A percentile compares a stretch with the other conserved stretches of the same genome.
phyloP scores from a whole-genome alignment of 192 early-diverging fungal species.

The Haplosporangium gracile region DNA sequence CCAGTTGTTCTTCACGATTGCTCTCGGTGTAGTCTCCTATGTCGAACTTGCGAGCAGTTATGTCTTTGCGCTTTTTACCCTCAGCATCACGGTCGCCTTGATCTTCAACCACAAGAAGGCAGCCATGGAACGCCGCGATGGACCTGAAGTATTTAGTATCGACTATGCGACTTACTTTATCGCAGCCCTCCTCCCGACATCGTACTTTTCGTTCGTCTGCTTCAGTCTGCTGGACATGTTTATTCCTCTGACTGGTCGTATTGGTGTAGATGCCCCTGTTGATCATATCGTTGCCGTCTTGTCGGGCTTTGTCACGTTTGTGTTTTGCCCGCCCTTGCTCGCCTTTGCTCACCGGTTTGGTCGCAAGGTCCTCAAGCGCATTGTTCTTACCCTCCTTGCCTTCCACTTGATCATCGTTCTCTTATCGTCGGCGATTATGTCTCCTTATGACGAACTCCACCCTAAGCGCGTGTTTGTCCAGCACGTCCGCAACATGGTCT shows the following conservation, averaged over 20 bases:
- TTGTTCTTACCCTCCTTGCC: slow-evolving; percentile 29
- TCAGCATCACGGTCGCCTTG: slow-evolving; percentile 32
- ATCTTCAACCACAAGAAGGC: slow-evolving; percentile 42
- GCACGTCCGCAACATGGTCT: slow-evolving; percentile 71
- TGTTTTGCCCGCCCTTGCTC: slow-evolving; percentile 57
- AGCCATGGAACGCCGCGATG: background rate
- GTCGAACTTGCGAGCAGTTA: slow-evolving; percentile 61
- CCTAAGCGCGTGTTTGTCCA: slow-evolving; percentile 72
- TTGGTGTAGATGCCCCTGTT: slow-evolving; percentile 71
- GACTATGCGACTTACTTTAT: slow-evolving; percentile 56
- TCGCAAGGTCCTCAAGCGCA: slow-evolving; percentile 25
- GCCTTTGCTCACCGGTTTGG: slow-evolving; percentile 67
- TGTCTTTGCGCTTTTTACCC: slow-evolving; percentile 55
- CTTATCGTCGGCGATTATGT: slow-evolving; percentile 53
- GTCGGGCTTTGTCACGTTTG: slow-evolving; percentile 60
- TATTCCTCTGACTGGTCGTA: slow-evolving; percentile 77
- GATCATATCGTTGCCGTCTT: slow-evolving; percentile 73
- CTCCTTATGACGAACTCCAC: slow-evolving; percentile 71
- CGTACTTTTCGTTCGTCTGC: slow-evolving; percentile 54
- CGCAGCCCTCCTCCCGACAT: slow-evolving; percentile 23
- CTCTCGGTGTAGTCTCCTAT: slow-evolving; percentile 32
- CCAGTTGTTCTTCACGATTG: slow-evolving; percentile 24
- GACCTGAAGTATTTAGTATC: slow-evolving; percentile 2
- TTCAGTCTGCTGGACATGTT: slow-evolving; percentile 69
- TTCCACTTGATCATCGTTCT: slow-evolving; percentile 49